Evolutionary conservation across 2,329 filamentous ascomycete species (phyloP), one percentile per base, ranked within the genome.

Genomic region (Pyrenochaeta sp.): DNA sequence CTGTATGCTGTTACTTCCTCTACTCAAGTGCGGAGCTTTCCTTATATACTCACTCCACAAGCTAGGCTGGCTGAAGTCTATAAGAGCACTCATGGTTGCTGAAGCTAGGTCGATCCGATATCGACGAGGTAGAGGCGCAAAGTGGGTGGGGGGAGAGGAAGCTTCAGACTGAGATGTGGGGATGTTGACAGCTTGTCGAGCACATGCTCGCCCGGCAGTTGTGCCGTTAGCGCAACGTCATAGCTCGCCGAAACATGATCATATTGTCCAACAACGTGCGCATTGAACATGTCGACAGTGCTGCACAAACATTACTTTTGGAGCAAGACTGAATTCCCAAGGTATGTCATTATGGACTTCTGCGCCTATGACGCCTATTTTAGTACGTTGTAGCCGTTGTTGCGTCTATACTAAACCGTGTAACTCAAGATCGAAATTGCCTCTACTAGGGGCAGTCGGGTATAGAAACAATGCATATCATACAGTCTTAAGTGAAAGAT

Each of bases 11-110:
- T 66, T 30, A 47, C n/a, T 50, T 30, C n/a, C 36, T 44, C 0
- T 28, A 12, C n/a, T n/a, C 10, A 27, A 22, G 7, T 25, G 8
- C 9, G 13, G 1, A 34, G 22, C 5, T 13, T 30, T 12, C 13
- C n/a, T 5, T 10, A 5, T 40, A 40, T 13, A 77, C 80, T 60
- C 69, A 84, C 82, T 68, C 80, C 80, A 83, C 48, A 84, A 67
- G 49, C 74, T 80, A 34, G 79, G 79, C 70, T 83, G 80, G 61
- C 67, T 79, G 67, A 83, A 77, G 62, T 82, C 79, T 47, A 81
- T 72, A 42, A 73, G 62, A 44, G 56, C 63, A 48, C 62, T 64
- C 71, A 74, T 74, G 52, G 13, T 67, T 39, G 45, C 50, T 39
- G 36, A 8, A 28, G 45, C 45, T 47, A 12, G 32, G 25, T 37